Base-by-base conservation (phyloP, 2,329 filamentous ascomycete genomes). In the Pleoardoris graminearum region DNA sequence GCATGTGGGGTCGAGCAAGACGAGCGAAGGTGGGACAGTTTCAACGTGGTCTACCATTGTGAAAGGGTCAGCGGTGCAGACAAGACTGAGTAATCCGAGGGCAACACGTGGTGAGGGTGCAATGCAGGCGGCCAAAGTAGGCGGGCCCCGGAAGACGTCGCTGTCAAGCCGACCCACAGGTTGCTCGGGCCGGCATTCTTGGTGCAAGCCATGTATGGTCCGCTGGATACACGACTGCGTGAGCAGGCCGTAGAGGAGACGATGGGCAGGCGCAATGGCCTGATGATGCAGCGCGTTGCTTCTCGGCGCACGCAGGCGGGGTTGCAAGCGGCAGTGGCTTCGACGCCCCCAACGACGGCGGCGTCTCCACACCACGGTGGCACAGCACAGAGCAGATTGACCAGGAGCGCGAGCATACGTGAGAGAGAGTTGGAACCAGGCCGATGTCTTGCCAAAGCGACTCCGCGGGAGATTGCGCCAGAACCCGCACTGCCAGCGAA, bases 401-500 rank as follows among this genome's bases (percentile, higher is more conserved):
- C 8, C 14, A 16, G 38, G 33, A 16, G 37, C 8, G 12, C 11
- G 17, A 39, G 45, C 17, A 27, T 30, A 22, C 21, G 5, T 10
- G 25, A 27, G 10, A 27, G n/a, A n/a, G n/a, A n/a, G n/a, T n/a
- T n/a, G n/a, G n/a, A n/a, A n/a, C 10, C 16, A n/a, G 38, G 30
- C 10, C n/a, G 2, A 10, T 30, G 35, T 4, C n/a, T 25, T 16
- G n/a, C 29, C 11, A 14, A 19, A 4, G 33, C 16, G 17, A n/a
- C n/a, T n/a, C n/a, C 14, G 22, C 50, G 37, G 36, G 37, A 43
- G 29, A 42, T 52, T 37, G 43, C 49, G 50, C 22, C 43, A 41
- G 32, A 2, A 14, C 17, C 16, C 38, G 39, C 22, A 6, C n/a
- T n/a, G 30, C 8, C 23, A 23, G 37, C 48, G 16, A 50, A 50